Evolutionary conservation across 805 yeast species (phyloP).

Genomic region (Candida schatavii): DNA sequence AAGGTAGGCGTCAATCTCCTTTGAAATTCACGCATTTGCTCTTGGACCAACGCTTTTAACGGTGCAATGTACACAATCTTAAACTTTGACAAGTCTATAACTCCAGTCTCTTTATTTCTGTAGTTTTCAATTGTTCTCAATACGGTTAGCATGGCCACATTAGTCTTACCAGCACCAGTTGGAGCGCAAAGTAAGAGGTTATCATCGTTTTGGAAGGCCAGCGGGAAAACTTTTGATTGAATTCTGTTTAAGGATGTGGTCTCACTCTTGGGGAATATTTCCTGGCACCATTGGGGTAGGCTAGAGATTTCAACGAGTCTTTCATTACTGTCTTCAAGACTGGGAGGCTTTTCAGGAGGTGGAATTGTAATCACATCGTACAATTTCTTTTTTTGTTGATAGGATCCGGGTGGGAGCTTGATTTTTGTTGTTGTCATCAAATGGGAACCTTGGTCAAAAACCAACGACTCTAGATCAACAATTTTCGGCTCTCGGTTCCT

Average conservation of each 20-base stretch:
- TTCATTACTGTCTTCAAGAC: conserved; percentile 37
- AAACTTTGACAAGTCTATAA: conserved; percentile 53
- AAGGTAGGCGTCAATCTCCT: conserved; percentile 57
- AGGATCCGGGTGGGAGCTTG: conserved; percentile 79
- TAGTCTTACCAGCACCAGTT: conserved; percentile 98
- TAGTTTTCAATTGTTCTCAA: conserved; percentile 58
- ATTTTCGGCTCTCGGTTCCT: conserved; percentile 42
- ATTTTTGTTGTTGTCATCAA: conserved; percentile 65
- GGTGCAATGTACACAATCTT: conserved; percentile 92
- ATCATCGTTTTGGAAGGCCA: conserved; percentile 68
- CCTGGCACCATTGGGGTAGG: conserved; percentile 80
- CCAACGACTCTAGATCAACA: conserved; percentile 61
- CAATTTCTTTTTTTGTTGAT: conserved; percentile 63
- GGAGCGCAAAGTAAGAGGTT: conserved; percentile 92
- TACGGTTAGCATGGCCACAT: conserved; percentile 86
- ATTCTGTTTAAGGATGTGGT: conserved; percentile 70
- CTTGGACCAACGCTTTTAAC: conserved; percentile 90
- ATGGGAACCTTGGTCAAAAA: conserved; percentile 72
- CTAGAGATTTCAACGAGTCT: conserved; percentile 53
- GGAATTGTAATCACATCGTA: conserved; percentile 95
- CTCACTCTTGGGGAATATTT: conserved; percentile 68
- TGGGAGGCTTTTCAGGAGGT: conserved; percentile 54
- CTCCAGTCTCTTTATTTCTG: conserved; percentile 44
- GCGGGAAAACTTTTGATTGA: conserved; percentile 78
- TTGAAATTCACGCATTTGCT: conserved; percentile 83